These are phyloP conservation scores for Puccinia polysora DNA, from an alignment of 1,284 basidiomycete species.

Conservation along the genomic window DNA sequence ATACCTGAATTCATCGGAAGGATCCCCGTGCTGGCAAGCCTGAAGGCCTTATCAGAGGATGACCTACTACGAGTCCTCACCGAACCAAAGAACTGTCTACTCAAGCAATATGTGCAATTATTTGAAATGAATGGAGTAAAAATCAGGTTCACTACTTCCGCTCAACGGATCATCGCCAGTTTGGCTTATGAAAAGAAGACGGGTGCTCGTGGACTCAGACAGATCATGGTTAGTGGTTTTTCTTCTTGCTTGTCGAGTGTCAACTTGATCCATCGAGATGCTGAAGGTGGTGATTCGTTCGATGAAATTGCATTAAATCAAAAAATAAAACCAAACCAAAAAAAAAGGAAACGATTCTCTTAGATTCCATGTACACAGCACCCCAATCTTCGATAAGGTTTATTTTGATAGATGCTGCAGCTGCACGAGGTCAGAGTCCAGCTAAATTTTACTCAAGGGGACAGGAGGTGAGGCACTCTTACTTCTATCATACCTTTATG, in stretches of 20 bases:
- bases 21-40: slow-evolving; percentile 76
- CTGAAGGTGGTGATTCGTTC: too few relatives aligned
- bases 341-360: slow-evolving; percentile 17
- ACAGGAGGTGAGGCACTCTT: slow-evolving; percentile 19
- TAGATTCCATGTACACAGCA: slow-evolving; percentile 35
- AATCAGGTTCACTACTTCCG: slow-evolving; percentile 53
- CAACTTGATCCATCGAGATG: too few relatives aligned
- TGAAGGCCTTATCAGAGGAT: slow-evolving; percentile 65
- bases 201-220: slow-evolving; percentile 79
- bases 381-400: slow-evolving; percentile 36
- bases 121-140: slow-evolving; percentile 56
- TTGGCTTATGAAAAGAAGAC: slow-evolving; percentile 74
- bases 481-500: neutral
- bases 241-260: neutral
- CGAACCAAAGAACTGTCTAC: slow-evolving; percentile 80
- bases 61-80: slow-evolving; percentile 85
- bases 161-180: slow-evolving; percentile 64
- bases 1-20: slow-evolving; percentile 93
- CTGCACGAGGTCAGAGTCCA: neutral
- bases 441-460: slow-evolving; percentile 35
- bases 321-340: neutral
- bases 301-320: too few relatives aligned
- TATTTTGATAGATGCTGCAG: slow-evolving; percentile 25
- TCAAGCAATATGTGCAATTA: slow-evolving; percentile 79
- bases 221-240: slow-evolving; percentile 67